Conservation (phyloP, 805 yeast genomes). For the Candida taoyuanica region DNA sequence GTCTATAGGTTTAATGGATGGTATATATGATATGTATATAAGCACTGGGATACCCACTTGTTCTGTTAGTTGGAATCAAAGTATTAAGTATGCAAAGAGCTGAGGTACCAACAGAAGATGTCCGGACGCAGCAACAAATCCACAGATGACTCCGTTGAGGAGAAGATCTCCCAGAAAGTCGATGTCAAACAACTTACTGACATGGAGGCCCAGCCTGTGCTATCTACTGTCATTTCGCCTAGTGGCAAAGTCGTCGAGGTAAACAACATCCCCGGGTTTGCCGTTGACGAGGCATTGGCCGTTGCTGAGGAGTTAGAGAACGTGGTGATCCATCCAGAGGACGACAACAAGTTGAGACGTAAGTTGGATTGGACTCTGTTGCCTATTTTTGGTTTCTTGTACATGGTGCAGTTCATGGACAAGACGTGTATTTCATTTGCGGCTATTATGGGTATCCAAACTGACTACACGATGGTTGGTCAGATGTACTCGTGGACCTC, state of each 20-base stretch:
- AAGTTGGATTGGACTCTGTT: constrained; percentile 36
- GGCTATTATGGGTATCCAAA: constrained; percentile 39
- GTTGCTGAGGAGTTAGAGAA: constrained; percentile 13
- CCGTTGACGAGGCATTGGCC: constrained; percentile 19
- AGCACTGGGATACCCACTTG: too few relatives aligned
- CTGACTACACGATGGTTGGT: constrained; percentile 38
- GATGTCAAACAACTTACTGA: constrained; percentile 4
- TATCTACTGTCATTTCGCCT: constrained; percentile 14
- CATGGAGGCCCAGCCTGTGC: constrained; percentile 11
- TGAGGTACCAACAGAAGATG: too few relatives aligned
- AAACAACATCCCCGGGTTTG: constrained; percentile 11
- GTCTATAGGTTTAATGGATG: too few relatives aligned
- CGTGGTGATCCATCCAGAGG: constrained; percentile 20
- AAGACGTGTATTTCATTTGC: constrained; percentile 38
- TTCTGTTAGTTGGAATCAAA: too few relatives aligned
- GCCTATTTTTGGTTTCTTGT: constrained; percentile 29
- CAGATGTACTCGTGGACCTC: constrained; percentile 41
- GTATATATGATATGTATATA: too few relatives aligned
- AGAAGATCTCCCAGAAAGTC: constrained; percentile 11
- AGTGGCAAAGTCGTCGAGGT: constrained; percentile 10
- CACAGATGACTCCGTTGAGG: constrained; percentile 1
- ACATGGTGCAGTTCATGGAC: constrained; percentile 39
- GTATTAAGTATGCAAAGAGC: too few relatives aligned
- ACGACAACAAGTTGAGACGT: constrained; percentile 30
- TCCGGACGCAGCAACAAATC: background rate